These are phyloP conservation scores for Mesembryanthemum crystallinum DNA, from an alignment of 148 eudicot genomes.

Conservation along the genomic window DNA sequence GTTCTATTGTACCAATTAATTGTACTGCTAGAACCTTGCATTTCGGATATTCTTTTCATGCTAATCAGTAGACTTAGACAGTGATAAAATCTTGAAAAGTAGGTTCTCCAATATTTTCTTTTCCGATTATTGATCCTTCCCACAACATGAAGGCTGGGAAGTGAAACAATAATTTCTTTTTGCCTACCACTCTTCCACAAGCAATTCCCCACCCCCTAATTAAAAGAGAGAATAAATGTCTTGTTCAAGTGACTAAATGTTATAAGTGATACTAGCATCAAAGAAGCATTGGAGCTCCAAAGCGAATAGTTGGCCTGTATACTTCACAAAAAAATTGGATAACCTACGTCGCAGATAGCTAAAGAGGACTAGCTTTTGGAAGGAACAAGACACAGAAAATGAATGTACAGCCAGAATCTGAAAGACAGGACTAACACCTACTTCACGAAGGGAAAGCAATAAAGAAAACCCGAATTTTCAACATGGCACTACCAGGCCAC, in stretches of 20 bases:
- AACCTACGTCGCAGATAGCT: neutral
- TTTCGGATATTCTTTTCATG: neutral
- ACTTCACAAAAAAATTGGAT: neutral
- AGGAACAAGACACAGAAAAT: neutral
- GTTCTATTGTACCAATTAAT: neutral
- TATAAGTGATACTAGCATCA: too few relatives aligned
- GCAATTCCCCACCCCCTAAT: too few relatives aligned
- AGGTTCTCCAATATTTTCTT: neutral
- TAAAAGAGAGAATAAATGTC: too few relatives aligned
- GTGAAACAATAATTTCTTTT: too few relatives aligned
- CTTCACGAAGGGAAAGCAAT: neutral
- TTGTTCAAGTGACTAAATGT: too few relatives aligned
- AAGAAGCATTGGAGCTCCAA: too few relatives aligned
- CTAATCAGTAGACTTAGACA: too few relatives aligned
- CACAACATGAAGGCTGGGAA: too few relatives aligned
- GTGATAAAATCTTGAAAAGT: too few relatives aligned
- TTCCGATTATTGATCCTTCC: neutral
- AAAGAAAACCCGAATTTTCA: neutral
- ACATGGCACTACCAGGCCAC: neutral
- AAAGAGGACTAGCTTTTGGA: neutral
- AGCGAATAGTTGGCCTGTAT: neutral
- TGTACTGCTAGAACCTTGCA: neutral
- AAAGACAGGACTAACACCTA: neutral
- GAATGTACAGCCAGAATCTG: neutral
- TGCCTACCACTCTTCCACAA: too few relatives aligned